These are phyloP conservation scores for Lentinula boryana DNA, from an alignment of 768 basidiomycete species.

Conservation along the genomic window DNA sequence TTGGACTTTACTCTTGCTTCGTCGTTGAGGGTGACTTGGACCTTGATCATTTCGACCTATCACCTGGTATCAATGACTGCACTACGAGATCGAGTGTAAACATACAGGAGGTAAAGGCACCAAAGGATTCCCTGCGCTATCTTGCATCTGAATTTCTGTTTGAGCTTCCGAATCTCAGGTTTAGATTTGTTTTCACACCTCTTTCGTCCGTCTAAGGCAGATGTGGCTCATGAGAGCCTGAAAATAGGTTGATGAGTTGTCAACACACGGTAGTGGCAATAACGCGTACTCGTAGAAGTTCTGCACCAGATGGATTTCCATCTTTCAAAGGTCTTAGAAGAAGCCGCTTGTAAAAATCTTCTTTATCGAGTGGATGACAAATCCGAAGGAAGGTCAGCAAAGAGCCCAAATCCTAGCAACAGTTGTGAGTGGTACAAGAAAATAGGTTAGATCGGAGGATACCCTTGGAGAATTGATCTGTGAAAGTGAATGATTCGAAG, in stretches of 20 bases:
- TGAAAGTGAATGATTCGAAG: background rate
- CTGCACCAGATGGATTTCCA: constrained; percentile 60
- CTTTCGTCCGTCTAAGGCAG: constrained; percentile 81
- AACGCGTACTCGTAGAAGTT: constrained; percentile 57
- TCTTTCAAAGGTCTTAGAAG: constrained; percentile 73
- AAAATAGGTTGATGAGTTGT: background rate
- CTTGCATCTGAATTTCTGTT: constrained; percentile 63
- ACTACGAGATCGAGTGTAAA: background rate
- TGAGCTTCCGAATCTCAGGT: background rate
- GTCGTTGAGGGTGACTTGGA: constrained; percentile 59
- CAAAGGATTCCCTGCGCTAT: constrained; percentile 63
- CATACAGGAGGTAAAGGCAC: constrained; percentile 69
- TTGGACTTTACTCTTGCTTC: constrained; percentile 50
- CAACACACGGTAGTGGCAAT: background rate
- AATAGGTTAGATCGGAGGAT: constrained; percentile 6
- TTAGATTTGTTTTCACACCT: constrained; percentile 31
- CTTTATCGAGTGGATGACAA: constrained; percentile 80
- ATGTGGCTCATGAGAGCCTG: constrained; percentile 69
- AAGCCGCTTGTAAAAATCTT: constrained; percentile 75
- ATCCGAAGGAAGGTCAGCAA: constrained; percentile 78
- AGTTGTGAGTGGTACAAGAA: background rate
- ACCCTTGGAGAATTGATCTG: constrained; percentile 80
- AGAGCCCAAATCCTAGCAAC: constrained; percentile 76
- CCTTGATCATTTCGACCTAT: constrained; percentile 72
- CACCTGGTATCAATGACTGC: background rate